Evolutionary conservation across 768 basidiomycete genomes (phyloP).

Genomic region (Cytidiella melzeri): DNA sequence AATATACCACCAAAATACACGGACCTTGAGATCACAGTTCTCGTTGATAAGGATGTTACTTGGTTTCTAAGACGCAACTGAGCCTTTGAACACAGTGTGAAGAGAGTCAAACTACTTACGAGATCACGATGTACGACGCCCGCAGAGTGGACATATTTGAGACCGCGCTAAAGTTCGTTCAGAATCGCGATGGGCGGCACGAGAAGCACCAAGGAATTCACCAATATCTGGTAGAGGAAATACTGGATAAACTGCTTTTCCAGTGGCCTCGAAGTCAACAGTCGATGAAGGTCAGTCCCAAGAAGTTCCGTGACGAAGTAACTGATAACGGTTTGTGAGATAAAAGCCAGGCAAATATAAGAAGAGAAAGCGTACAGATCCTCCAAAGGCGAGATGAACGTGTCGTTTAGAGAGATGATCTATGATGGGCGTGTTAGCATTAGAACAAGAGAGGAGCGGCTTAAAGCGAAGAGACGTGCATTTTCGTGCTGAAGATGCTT

Average conservation of each 20-base stretch:
- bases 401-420: conserved; percentile 98
- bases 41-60: conserved; percentile 99
- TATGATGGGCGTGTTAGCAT: conserved; percentile 31
- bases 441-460: background rate
- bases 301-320: conserved; percentile 99
- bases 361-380: conserved; percentile 63
- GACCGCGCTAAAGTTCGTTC: conserved; percentile 62
- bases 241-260: conserved; percentile 99
- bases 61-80: conserved; percentile 63
- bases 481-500: conserved; percentile 99
- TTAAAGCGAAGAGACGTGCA: conserved; percentile 38
- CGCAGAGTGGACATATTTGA: conserved; percentile 99
- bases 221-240: conserved; percentile 98
- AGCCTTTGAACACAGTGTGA: conserved; percentile 3
- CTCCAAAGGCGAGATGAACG: conserved; percentile 99
- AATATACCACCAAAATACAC: conserved; percentile 10
- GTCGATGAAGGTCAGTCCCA: conserved; percentile 95
- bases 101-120: conserved; percentile 36
- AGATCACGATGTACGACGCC: conserved; percentile 98
- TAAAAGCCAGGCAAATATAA: conserved; percentile 2
- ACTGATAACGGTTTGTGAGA: conserved; percentile 34
- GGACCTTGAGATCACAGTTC: conserved; percentile 96
- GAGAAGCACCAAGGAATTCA: conserved; percentile 31
- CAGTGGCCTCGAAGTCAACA: conserved; percentile 91
- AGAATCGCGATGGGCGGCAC: too few relatives aligned